A percentile compares a stretch with the other conserved stretches of the same genome.
Conservation (phyloP, 768 basidiomycete genomes). For the Amanita molliuscula region DNA sequence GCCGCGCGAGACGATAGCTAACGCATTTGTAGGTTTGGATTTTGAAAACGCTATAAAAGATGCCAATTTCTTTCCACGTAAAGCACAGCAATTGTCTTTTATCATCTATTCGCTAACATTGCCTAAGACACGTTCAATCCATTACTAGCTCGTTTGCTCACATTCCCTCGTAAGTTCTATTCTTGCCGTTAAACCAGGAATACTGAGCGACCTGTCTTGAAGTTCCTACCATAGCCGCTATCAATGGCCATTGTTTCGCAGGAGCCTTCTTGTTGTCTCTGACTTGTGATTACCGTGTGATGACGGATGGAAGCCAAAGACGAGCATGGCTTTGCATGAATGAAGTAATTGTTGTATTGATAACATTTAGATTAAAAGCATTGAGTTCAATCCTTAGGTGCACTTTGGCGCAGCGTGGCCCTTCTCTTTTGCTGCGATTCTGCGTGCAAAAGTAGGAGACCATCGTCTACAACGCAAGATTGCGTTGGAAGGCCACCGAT, state of each 20-base stretch:
- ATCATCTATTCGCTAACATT: slow-evolving; percentile 2
- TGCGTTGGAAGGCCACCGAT: slow-evolving; percentile 71
- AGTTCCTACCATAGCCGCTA: slow-evolving; percentile 75
- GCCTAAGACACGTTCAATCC: slow-evolving; percentile 64
- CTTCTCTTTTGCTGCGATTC: slow-evolving; percentile 52
- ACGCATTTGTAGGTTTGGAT: slow-evolving; percentile 42
- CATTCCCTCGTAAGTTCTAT: slow-evolving; percentile 57
- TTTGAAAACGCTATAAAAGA: slow-evolving; percentile 41
- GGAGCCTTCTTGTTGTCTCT: slow-evolving; percentile 73
- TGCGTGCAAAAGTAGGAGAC: slow-evolving; percentile 55
- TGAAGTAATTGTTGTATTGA: slow-evolving; percentile 39
- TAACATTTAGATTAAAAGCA: not conserved
- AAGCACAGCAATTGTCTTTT: slow-evolving; percentile 11
- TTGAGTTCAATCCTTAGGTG: slow-evolving; percentile 29
- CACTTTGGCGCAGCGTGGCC: slow-evolving; percentile 82
- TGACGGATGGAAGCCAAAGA: slow-evolving; percentile 70
- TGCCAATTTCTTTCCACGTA: slow-evolving; percentile 59
- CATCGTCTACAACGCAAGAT: slow-evolving; percentile 56
- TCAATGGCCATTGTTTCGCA: slow-evolving; percentile 83
- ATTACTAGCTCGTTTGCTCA: slow-evolving; percentile 53
- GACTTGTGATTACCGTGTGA: slow-evolving; percentile 81
- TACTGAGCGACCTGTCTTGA: not conserved
- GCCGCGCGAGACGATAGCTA: not conserved
- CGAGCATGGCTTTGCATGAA: slow-evolving; percentile 91
- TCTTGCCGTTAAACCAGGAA: not conserved